Conservation (phyloP, 83 land plant species). For the Larix sibirica region DNA sequence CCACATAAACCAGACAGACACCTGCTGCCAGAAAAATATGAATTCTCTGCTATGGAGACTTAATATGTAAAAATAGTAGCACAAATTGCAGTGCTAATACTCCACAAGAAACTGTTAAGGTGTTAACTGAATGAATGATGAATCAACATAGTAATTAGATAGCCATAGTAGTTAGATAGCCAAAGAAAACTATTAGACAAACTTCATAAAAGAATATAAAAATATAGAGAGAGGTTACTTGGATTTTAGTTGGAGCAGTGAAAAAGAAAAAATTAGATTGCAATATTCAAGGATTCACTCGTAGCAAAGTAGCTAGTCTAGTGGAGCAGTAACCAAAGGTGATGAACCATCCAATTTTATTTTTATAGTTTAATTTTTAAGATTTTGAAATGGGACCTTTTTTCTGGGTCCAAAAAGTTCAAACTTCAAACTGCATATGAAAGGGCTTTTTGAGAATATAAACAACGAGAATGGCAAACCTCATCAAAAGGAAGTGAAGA, state of each 20-base stretch:
- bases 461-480: constrained; percentile 35
- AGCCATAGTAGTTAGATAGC: not conserved
- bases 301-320: not conserved
- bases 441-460: not conserved
- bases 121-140: not conserved
- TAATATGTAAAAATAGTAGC: not conserved
- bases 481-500: constrained; percentile 88
- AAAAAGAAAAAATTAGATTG: not conserved
- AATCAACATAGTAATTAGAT: not conserved
- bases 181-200: not conserved
- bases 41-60: not conserved
- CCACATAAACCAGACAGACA: not conserved
- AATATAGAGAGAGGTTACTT: not conserved
- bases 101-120: not conserved
- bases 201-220: not conserved
- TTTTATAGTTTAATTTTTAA: not conserved
- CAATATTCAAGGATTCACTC: not conserved
- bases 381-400: not conserved
- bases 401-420: not conserved
- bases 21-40: not conserved
- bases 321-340: not conserved
- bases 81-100: not conserved
- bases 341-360: not conserved
- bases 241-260: not conserved
- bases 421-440: not conserved